Evolutionary conservation across 352 stramenopile species (phyloP).

Genomic region (Globisporangium spiculum): DNA sequence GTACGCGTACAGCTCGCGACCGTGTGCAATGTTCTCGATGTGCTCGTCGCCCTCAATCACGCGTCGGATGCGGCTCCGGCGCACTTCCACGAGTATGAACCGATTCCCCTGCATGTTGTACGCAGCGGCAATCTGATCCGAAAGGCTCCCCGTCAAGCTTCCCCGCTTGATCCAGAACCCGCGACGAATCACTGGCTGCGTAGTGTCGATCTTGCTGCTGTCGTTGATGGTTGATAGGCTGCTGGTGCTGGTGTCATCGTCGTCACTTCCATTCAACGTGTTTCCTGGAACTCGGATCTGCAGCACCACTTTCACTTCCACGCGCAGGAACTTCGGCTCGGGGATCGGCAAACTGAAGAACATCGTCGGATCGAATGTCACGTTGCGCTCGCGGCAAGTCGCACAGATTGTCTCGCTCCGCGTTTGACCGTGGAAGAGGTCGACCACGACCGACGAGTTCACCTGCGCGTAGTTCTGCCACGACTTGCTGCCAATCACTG

Average conservation of each 20-base stretch:
- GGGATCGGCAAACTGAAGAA: slow-evolving; percentile 95
- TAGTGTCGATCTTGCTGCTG: slow-evolving; percentile 6
- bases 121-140: slow-evolving; percentile 40
- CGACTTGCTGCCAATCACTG: slow-evolving; percentile 80
- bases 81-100: slow-evolving; percentile 69
- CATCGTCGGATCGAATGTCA: slow-evolving; percentile 96
- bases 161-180: slow-evolving; percentile 62
- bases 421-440: slow-evolving; percentile 95
- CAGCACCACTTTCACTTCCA: slow-evolving; percentile 63
- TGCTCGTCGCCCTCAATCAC: slow-evolving; percentile 62
- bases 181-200: slow-evolving; percentile 19
- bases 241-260: neutral
- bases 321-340: slow-evolving; percentile 63
- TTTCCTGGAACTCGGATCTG: slow-evolving; percentile 21
- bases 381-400: slow-evolving; percentile 90
- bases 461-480: slow-evolving; percentile 91
- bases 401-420: slow-evolving; percentile 93
- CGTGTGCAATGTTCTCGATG: slow-evolving; percentile 43
- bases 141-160: slow-evolving; percentile 40
- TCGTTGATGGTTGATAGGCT: neutral
- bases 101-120: slow-evolving; percentile 40
- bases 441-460: slow-evolving; percentile 95
- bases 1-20: slow-evolving; percentile 50
- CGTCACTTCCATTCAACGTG: neutral
- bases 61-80: slow-evolving; percentile 67